These are phyloP conservation scores for Noccaea caerulescens DNA, from an alignment of 345 rosid genomes.

Conservation along the genomic window DNA sequence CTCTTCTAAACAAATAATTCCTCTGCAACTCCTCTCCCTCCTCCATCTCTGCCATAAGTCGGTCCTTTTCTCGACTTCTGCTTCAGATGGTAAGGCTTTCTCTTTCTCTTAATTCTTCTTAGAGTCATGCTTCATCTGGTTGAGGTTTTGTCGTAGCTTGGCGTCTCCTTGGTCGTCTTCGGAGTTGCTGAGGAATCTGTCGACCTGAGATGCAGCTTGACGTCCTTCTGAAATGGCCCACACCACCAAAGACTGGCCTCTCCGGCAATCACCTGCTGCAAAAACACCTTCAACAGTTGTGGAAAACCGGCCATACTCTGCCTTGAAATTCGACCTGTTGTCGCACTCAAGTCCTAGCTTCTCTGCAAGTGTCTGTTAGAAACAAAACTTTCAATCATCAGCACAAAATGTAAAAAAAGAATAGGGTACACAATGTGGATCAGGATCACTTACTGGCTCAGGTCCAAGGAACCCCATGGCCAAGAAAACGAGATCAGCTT, in stretches of 20 bases:
- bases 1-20: constrained; percentile 16
- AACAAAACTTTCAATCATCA: constrained; percentile 8
- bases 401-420: neutral
- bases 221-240: constrained; percentile 99
- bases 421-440: neutral
- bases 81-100: constrained; percentile 25
- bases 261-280: constrained; percentile 97
- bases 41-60: constrained; percentile 12
- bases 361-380: constrained; percentile 53
- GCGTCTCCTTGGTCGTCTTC: constrained; percentile 36
- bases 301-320: constrained; percentile 88
- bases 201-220: constrained; percentile 92
- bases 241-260: constrained; percentile 96
- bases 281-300: constrained; percentile 85
- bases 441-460: constrained; percentile 63
- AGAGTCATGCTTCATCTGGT: constrained; percentile 37
- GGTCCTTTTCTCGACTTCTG: constrained; percentile 28
- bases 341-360: constrained; percentile 88
- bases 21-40: neutral
- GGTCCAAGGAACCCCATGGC: constrained; percentile 99
- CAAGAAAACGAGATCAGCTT: constrained; percentile 83
- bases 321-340: constrained; percentile 86
- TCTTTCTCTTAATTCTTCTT: neutral
- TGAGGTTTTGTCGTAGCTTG: constrained; percentile 47
- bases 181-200: constrained; percentile 55